Evolutionary conservation across 2,329 filamentous ascomycete genomes (phyloP).

Genomic region (Colletotrichum coccodes): DNA sequence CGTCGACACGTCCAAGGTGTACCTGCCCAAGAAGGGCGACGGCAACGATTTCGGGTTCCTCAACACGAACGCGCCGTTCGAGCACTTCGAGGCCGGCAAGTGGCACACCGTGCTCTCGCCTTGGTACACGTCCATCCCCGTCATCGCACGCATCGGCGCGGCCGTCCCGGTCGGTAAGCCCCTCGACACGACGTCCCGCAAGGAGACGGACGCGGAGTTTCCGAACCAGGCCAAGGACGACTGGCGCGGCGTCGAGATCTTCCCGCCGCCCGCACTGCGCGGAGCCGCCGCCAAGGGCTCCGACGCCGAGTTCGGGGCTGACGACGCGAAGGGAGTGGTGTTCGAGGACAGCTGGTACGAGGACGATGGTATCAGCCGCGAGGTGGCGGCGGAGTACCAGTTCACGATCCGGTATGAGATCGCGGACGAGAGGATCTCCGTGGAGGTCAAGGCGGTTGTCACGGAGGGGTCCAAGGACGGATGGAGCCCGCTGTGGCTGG

Average conservation of each 20-base stretch:
- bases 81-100: constrained; percentile 59
- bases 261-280: constrained; percentile 43
- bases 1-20: constrained; percentile 63
- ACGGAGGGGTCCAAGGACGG: not conserved
- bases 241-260: constrained; percentile 54
- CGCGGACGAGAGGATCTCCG: not conserved
- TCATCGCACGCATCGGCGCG: constrained; percentile 50
- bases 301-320: not conserved
- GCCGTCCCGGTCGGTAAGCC: constrained; percentile 50
- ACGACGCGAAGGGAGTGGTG: constrained; percentile 35
- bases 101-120: constrained; percentile 53
- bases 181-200: constrained; percentile 47
- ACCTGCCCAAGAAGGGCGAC: constrained; percentile 67
- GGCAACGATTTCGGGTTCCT: constrained; percentile 65
- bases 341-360: constrained; percentile 48
- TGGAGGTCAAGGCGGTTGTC: not conserved
- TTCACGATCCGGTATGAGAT: constrained; percentile 22
- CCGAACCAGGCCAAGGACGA: constrained; percentile 52
- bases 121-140: constrained; percentile 53
- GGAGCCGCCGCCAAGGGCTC: constrained; percentile 21
- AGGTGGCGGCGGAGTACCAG: constrained; percentile 21
- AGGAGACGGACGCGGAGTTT: constrained; percentile 48
- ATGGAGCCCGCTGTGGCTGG: constrained; percentile 24
- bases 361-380: constrained; percentile 46
- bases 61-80: constrained; percentile 70